Percentiles rank a stretch among this genome's conserved stretches.
phyloP scores from a whole-genome alignment of 1,139 yeast genomes.

The Debaryomyces psychrophilus region DNA sequence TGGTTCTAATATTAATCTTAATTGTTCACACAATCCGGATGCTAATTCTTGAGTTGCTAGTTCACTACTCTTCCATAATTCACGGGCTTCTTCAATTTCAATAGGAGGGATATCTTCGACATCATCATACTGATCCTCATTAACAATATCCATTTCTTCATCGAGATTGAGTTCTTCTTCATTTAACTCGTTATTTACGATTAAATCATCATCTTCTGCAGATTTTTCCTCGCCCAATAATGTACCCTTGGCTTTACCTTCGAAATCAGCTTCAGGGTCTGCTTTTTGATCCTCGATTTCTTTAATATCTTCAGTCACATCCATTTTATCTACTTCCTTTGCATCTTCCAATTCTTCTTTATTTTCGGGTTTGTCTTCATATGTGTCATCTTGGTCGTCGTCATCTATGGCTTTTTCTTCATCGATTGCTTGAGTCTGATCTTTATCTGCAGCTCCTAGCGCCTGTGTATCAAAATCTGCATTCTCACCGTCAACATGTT shows the following conservation, averaged over 20 bases:
- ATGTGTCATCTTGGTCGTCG: conserved; percentile 47
- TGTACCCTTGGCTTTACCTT: conserved; percentile 57
- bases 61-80: conserved; percentile 82
- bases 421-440: conserved; percentile 74
- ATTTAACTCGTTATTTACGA: conserved; percentile 32
- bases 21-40: conserved; percentile 86
- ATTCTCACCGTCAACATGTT: conserved; percentile 85
- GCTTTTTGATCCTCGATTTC: conserved; percentile 29
- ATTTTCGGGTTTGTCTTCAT: conserved; percentile 23
- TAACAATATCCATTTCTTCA: conserved; percentile 19
- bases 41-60: conserved; percentile 83
- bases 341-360: conserved; percentile 22
- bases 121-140: conserved; percentile 25
- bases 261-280: conserved; percentile 47
- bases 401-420: conserved; percentile 90
- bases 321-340: conserved; percentile 13
- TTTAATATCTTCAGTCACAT: conserved; percentile 18
- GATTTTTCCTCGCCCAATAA: conserved; percentile 51
- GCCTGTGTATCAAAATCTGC: conserved; percentile 85
- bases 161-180: conserved; percentile 33
- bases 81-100: conserved; percentile 67
- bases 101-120: conserved; percentile 45
- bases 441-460: conserved; percentile 84
- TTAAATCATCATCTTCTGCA: conserved; percentile 28
- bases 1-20: conserved; percentile 91